Evolutionary conservation across 495 filamentous ascomycete species (phyloP).

Genomic region (Ramalina intermedia): DNA sequence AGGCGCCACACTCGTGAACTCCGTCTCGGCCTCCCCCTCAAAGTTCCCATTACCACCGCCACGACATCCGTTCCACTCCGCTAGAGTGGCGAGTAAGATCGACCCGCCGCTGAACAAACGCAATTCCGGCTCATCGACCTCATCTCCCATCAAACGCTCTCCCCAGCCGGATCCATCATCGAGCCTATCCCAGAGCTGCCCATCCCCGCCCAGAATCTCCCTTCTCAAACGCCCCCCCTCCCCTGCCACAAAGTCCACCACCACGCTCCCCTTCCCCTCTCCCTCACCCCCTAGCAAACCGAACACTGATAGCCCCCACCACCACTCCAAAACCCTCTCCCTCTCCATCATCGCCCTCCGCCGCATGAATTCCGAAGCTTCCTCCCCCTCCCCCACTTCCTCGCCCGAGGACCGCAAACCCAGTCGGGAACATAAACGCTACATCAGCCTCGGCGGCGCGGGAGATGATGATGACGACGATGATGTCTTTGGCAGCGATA

Average conservation of each 20-base stretch:
- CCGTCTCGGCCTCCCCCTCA: background rate
- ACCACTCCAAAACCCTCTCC: conserved; percentile 1
- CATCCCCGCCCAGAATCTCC: too few relatives aligned
- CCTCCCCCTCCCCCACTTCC: background rate
- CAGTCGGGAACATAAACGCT: background rate
- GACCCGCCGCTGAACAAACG: too few relatives aligned
- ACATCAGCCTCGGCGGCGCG: background rate
- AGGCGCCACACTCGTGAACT: background rate
- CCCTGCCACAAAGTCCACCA: background rate
- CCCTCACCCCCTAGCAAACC: background rate
- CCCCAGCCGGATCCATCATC: too few relatives aligned
- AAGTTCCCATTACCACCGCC: background rate
- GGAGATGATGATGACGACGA: background rate
- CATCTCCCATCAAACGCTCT: too few relatives aligned
- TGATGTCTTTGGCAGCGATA: background rate
- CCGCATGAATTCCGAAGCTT: background rate
- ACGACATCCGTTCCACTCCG: too few relatives aligned
- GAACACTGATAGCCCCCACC: background rate
- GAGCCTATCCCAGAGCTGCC: too few relatives aligned
- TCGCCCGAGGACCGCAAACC: background rate
- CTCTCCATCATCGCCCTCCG: too few relatives aligned
- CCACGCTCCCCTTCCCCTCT: conserved; percentile 1
- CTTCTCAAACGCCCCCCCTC: too few relatives aligned
- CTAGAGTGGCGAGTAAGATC: too few relatives aligned
- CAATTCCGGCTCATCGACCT: too few relatives aligned